Base-by-base conservation (phyloP, 2,329 filamentous ascomycete genomes). In the Teratosphaeria gauchensis region DNA sequence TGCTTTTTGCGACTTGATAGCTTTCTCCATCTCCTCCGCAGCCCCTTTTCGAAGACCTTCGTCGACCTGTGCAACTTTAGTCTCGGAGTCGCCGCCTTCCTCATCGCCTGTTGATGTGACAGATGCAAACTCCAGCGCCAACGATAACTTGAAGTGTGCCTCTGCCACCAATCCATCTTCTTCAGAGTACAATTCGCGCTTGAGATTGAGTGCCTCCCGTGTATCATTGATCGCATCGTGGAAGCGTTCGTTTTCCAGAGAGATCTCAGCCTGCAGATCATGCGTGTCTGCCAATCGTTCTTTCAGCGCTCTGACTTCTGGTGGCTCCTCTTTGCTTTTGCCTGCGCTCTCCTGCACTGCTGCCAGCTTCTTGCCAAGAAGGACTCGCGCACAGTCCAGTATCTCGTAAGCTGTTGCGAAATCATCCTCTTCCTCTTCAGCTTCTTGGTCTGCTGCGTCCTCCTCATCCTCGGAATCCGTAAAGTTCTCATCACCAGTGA, bases 191-290 rank as follows among this genome's bases (percentile, higher is more conserved):
- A 97, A 81, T 55, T 88, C 82, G 66, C 89, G 76, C 75, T 95
- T 95, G 68, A 95, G 83, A 48, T 83, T 82, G 54, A 97, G 82
- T 1, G 91, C 86, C 14, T 87, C 84, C 66, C 85, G 85, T 56
- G 90, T 85, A 74, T 99, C 94, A 53, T 84, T 82, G 56, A 96
- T 89, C n/a, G 94, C 92, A 65, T 90, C 87, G 51, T 84, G 80
- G 71, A 96, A 99, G 77, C 88, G 86, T 75, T 97, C 94, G 66
- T 94, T 96, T 76, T 99, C 94, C 31, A 99, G 80, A n/a, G 89
- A 95, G 62, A 99, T 96, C 75, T 99, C 94, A 9, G 92, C 89
- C 62, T 97, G 88, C 58, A 96, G 82, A 71, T 96, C 92, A 72
- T 96, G 90, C 8, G 90, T 95, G 71, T 99, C 94, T 61, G 90